Evolutionary conservation across 306 rosid species (phyloP), one percentile per base, ranked within the genome.

Genomic region (Heteromeles arbutifolia): DNA sequence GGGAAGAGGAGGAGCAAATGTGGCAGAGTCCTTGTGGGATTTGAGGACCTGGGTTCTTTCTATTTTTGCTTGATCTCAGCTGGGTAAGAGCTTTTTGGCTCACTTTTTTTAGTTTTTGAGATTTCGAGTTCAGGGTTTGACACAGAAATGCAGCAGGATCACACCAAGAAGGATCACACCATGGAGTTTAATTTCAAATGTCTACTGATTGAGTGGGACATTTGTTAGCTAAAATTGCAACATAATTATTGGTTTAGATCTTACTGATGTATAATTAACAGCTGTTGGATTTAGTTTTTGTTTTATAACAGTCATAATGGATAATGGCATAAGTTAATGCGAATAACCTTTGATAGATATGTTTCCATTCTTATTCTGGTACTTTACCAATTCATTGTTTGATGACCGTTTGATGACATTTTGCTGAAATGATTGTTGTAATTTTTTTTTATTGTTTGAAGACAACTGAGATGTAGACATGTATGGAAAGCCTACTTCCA

Each of bases 1-100:
- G 85, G 91, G 96, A 78, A n/a, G n/a, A 88, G 92, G 79, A 88
- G 97, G 95, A 95, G 91, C 44, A 90, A 94, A 92, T 94, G 98
- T 84, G 97, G 97, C 65, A 92, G 80, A 92, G 70, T 64, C 32
- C 48, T 73, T 66, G 28, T 44, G 28, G 18, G 50, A 59, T 82
- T 74, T 82, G 48, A 70, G 67, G 67, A 75, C 41, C 71, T 53
- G 73, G 26, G 43, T 74, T 81, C 22, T 78, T 13, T 69, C 26
- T 67, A 12, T 78, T 64, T 81, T 15, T 62, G 67, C 53, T 72
- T 84, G 74, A 85, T 85, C 91, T 83, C 75, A 68, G 70, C 80
- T 82, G 79, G 77, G 78, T 78, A 72, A 18, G 43, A 67, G 71
- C 22, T 53, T 69, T 62, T 56, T 21, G 44, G 31, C 56, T 66